These are phyloP conservation scores for Podospora sp. DNA, from an alignment of 495 filamentous ascomycete species.

Conservation along the genomic window DNA sequence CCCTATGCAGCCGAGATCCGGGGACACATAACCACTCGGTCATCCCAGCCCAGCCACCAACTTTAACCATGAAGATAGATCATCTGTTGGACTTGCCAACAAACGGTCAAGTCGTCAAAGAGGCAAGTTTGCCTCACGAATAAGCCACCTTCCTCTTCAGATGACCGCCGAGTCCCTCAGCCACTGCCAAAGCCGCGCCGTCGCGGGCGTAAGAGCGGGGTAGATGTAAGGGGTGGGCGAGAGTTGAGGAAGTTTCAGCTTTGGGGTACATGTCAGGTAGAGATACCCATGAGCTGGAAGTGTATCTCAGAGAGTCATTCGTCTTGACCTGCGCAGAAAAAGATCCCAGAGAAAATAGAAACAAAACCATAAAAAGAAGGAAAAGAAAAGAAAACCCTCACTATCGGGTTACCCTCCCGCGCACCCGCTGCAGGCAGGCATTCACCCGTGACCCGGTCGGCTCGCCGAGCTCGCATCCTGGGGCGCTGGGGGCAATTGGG, in stretches of 20 bases:
- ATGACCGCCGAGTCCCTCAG: not conserved
- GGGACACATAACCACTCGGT: too few species aligned
- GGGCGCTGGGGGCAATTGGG: not conserved
- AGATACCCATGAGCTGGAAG: too few species aligned
- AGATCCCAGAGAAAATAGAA: not conserved
- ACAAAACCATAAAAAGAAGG: not conserved
- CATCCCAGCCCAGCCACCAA: too few species aligned
- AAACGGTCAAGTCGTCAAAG: not conserved
- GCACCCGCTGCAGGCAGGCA: not conserved
- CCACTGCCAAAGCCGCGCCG: not conserved
- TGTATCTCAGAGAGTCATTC: too few species aligned
- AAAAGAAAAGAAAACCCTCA: not conserved
- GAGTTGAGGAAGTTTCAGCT: too few species aligned
- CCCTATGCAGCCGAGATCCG: too few species aligned
- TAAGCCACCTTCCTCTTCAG: not conserved
- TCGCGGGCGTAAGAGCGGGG: not conserved
- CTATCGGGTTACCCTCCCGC: not conserved
- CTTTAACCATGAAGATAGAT: too few species aligned
- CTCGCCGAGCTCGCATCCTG: not conserved
- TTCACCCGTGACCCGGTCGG: not conserved
- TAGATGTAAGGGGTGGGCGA: not conserved
- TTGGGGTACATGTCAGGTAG: not conserved
- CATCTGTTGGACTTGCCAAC: not conserved
- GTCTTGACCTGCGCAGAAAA: not conserved
- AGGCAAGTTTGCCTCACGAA: not conserved